Evolutionary conservation across 768 basidiomycete species (phyloP).

Genomic region (Trametes villosa): DNA sequence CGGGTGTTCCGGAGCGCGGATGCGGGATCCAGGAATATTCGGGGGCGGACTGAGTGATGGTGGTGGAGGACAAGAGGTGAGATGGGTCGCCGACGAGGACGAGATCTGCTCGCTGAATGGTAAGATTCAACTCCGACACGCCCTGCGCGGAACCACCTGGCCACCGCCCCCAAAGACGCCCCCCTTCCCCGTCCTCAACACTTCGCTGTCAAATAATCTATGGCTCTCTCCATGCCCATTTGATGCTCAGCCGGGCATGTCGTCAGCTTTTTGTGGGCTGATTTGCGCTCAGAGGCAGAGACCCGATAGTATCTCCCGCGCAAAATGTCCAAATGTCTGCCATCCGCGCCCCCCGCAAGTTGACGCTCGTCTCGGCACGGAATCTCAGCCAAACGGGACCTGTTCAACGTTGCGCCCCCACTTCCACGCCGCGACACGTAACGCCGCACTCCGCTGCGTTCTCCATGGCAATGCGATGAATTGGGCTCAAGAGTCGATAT

Average conservation of each 20-base stretch:
- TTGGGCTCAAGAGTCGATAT: neutral
- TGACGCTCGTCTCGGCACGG: constrained; percentile 5
- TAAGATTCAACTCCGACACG: constrained; percentile 35
- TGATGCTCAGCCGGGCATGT: neutral
- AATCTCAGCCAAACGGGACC: no score
- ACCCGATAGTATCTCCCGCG: neutral
- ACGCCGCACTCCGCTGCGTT: neutral
- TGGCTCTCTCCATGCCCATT: neutral
- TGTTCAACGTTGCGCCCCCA: no score
- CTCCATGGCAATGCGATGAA: neutral
- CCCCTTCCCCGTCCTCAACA: constrained; percentile 1
- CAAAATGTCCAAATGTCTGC: constrained; percentile 2
- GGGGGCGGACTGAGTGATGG: constrained; percentile 15
- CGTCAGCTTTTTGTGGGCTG: neutral
- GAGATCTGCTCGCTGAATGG: constrained; percentile 35
- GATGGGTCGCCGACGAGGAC: constrained; percentile 29
- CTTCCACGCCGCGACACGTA: neutral
- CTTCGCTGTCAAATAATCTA: neutral
- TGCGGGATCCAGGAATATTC: constrained; percentile 15
- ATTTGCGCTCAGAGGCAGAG: constrained; percentile 5
- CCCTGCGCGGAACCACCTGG: constrained; percentile 25
- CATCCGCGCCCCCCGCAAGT: constrained; percentile 5
- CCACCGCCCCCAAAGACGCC: constrained; percentile 15
- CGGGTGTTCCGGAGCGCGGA: constrained; percentile 10
- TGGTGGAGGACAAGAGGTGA: constrained; percentile 27